These are phyloP conservation scores for Basidiobolus meristosporus DNA, from an alignment of 371 early-diverging fungal genomes.

Conservation along the genomic window DNA sequence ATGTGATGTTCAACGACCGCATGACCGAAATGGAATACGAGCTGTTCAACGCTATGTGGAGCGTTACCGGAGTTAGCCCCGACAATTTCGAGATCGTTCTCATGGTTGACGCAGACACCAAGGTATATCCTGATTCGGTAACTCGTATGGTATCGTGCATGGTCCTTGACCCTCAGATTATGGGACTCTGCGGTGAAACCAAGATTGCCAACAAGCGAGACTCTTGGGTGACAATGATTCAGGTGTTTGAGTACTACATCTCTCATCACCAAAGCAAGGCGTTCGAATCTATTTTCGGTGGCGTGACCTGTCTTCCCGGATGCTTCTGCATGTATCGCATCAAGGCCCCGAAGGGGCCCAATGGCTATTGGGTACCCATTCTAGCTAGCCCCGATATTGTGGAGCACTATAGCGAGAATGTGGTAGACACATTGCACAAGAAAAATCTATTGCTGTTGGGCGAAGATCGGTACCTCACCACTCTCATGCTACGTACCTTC, in stretches of 20 bases:
- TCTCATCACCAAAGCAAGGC: constrained; percentile 92
- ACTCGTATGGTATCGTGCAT: constrained; percentile 50
- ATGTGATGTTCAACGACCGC: constrained; percentile 82
- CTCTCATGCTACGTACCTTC: too few relatives aligned
- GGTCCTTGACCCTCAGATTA: constrained; percentile 60
- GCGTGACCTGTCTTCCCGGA: constrained; percentile 88
- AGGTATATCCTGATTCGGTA: constrained; percentile 49
- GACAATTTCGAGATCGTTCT: constrained; percentile 75
- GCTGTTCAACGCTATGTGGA: constrained; percentile 81
- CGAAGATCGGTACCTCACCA: too few relatives aligned
- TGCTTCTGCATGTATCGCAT: constrained; percentile 92
- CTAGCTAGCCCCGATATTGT: too few relatives aligned
- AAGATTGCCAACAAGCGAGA: constrained; percentile 70
- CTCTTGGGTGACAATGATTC: constrained; percentile 95
- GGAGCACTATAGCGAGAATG: too few relatives aligned
- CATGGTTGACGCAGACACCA: constrained; percentile 92
- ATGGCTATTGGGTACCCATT: constrained; percentile 85
- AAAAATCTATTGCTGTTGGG: too few relatives aligned
- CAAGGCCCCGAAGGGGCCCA: constrained; percentile 58
- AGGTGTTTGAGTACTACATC: constrained; percentile 69
- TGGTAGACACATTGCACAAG: too few relatives aligned
- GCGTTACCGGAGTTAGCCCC: constrained; percentile 72
- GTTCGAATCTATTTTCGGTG: constrained; percentile 68
- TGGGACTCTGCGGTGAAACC: constrained; percentile 78
- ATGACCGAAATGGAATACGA: constrained; percentile 85